Percentiles rank a stretch among this genome's conserved stretches.
Conservation (phyloP, 169 alveolate species). For the Cryptosporidium ryanae region DNA sequence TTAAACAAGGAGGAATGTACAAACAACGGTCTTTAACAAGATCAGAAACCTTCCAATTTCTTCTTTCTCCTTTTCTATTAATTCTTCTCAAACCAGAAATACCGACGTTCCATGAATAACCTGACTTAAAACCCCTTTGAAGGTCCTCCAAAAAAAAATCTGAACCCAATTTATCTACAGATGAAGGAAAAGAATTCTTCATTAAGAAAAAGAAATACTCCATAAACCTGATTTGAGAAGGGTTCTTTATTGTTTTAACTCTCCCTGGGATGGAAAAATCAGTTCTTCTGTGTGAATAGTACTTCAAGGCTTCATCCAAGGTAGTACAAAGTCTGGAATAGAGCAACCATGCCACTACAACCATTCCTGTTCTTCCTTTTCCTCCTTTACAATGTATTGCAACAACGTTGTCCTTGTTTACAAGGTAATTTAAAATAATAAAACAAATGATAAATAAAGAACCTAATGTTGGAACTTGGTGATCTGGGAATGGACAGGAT, state of each 20-base stretch:
- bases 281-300: slow-evolving; percentile 79
- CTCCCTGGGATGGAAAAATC: slow-evolving; percentile 60
- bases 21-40: slow-evolving; percentile 23
- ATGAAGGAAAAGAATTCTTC: slow-evolving; percentile 30
- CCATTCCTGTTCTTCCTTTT: slow-evolving; percentile 93
- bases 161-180: slow-evolving; percentile 15
- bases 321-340: slow-evolving; percentile 77
- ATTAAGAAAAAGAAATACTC: slow-evolving; percentile 50
- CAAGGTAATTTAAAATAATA: slow-evolving; percentile 81
- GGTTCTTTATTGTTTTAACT: slow-evolving; percentile 60
- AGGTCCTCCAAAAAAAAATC: slow-evolving; percentile 66
- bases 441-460: slow-evolving; percentile 83
- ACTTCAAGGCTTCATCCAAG: slow-evolving; percentile 79
- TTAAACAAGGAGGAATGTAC: slow-evolving; percentile 37
- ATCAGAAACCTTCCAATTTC: slow-evolving; percentile 49
- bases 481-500: slow-evolving; percentile 86
- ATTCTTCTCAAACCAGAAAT: slow-evolving; percentile 28
- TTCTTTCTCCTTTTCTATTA: slow-evolving; percentile 40
- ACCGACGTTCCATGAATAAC: slow-evolving; percentile 46
- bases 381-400: slow-evolving; percentile 94
- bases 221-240: slow-evolving; percentile 66
- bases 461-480: slow-evolving; percentile 84
- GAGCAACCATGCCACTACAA: slow-evolving; percentile 86
- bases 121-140: slow-evolving; percentile 63
- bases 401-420: slow-evolving; percentile 80